Evolutionary conservation across 1,284 basidiomycete genomes (phyloP), one percentile per base, ranked within the genome.

Genomic region (Pseudozyma flocculosa): DNA sequence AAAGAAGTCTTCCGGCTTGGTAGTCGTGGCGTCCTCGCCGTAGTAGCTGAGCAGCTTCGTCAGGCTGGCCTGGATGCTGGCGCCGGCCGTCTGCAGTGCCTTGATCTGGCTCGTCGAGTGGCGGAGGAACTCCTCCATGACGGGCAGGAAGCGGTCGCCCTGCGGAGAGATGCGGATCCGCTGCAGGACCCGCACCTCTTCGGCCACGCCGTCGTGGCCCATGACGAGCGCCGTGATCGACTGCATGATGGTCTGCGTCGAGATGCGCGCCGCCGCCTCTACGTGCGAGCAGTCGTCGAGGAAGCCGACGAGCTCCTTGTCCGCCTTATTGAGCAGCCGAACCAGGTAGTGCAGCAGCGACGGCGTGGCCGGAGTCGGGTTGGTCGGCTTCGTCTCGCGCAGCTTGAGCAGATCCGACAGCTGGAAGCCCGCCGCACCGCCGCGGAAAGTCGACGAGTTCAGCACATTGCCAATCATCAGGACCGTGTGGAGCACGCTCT

Each of bases 301-400:
- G 78, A 92, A 93, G 14, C 83, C 83, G 0, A 88, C 81, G 4
- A 89, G 75, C 0, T 82, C 80, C 1, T 87, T 84, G 70, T 92
- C 86, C 13, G 82, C 83, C 40, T 85, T 83, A 54, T 89, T 78
- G n/a, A 94, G 81, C 5, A 89, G 82, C 44, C 84, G 82, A 8
- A 89, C 89, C 22, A 94, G 73, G 75, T 91, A 94, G 77, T 95
- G 91, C 23, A 95, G 80, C 22, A 95, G 81, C 0, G 89, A 93
- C 0, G 90, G 89, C 65, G 89, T 92, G 2, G 85, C 85, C 0
- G 83, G 49, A 0, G 84, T 83, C 0, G 84, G 84, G 53, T 84
- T 86, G 0, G 84, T 84, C 0, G 89, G 88, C 79, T 86, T 89
- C 4, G 88, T 93, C 66, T 94, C 91, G 70, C 85, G 87, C 79